Conservation (phyloP, 2,329 filamentous ascomycete genomes). For the Bipolaris oryzae region DNA sequence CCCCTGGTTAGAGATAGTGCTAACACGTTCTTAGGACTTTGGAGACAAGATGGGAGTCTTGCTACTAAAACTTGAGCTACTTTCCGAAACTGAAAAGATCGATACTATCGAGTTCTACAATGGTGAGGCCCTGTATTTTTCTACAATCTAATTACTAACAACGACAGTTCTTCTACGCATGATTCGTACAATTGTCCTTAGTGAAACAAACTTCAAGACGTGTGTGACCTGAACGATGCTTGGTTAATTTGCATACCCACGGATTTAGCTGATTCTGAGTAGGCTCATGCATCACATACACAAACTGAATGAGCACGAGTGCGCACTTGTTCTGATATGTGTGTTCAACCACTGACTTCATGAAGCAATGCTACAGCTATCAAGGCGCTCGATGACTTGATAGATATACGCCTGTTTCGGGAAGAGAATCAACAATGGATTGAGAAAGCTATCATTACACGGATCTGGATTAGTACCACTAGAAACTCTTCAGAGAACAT, state of each 20-base stretch:
- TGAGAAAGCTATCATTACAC: conserved; percentile 70
- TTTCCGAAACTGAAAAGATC: conserved; percentile 54
- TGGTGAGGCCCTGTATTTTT: conserved; percentile 33
- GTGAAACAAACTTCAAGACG: conserved; percentile 68
- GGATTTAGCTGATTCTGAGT: background rate
- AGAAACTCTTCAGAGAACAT: conserved; percentile 47
- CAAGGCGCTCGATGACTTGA: conserved; percentile 66
- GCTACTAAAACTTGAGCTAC: conserved; percentile 71
- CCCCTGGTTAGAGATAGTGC: background rate
- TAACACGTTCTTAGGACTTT: conserved; percentile 52
- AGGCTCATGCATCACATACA: conserved; percentile 70
- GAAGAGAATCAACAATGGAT: conserved; percentile 64
- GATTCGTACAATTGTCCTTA: conserved; percentile 64
- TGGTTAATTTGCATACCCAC: background rate
- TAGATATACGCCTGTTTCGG: conserved; percentile 62
- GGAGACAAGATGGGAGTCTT: conserved; percentile 69
- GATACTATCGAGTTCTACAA: conserved; percentile 51
- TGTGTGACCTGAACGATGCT: conserved; percentile 31
- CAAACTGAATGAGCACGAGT: conserved; percentile 60
- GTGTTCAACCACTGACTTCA: background rate
- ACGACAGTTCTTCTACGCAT: conserved; percentile 64
- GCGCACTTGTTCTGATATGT: background rate
- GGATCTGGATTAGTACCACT: conserved; percentile 68
- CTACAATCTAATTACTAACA: conserved; percentile 15
- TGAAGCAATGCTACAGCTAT: conserved; percentile 48